phyloP scores from a whole-genome alignment of 345 rosid species.

The Eucalyptus marginata region DNA sequence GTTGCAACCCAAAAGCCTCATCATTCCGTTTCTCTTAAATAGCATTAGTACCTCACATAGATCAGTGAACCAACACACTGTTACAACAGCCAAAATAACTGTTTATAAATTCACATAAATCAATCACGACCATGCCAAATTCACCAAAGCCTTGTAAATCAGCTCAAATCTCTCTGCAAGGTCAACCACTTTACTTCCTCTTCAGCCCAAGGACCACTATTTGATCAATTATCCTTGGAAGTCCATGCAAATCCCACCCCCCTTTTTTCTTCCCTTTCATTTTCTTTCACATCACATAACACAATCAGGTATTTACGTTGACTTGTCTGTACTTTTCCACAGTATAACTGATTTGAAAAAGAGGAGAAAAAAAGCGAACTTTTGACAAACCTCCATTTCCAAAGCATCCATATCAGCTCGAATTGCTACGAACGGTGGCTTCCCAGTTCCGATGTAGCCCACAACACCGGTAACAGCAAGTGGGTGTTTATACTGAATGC shows the following conservation, averaged over 20 bases:
- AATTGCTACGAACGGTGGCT: constrained; percentile 43
- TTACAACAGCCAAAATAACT: not conserved
- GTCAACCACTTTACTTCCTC: not conserved
- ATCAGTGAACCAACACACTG: not conserved
- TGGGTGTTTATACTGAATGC: constrained; percentile 33
- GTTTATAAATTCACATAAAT: not conserved
- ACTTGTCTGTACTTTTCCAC: not conserved
- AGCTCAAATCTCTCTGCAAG: not conserved
- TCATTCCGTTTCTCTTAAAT: not conserved
- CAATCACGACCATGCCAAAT: not conserved
- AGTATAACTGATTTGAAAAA: not conserved
- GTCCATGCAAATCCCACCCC: not conserved
- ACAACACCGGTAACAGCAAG: constrained; percentile 61
- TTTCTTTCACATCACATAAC: not conserved
- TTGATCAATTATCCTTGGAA: not conserved
- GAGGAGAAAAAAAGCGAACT: not conserved
- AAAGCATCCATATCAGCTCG: constrained; percentile 78
- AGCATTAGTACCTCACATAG: not conserved
- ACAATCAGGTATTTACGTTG: not conserved
- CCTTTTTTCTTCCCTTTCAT: not conserved
- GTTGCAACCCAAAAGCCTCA: not conserved
- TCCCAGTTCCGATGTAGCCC: constrained; percentile 40
- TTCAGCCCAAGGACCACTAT: not conserved
- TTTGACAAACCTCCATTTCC: constrained; percentile 37
- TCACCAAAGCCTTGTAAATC: not conserved